These are phyloP conservation scores for Cyclotella atomus DNA, from an alignment of 108 stramenopile species.

Conservation along the genomic window DNA sequence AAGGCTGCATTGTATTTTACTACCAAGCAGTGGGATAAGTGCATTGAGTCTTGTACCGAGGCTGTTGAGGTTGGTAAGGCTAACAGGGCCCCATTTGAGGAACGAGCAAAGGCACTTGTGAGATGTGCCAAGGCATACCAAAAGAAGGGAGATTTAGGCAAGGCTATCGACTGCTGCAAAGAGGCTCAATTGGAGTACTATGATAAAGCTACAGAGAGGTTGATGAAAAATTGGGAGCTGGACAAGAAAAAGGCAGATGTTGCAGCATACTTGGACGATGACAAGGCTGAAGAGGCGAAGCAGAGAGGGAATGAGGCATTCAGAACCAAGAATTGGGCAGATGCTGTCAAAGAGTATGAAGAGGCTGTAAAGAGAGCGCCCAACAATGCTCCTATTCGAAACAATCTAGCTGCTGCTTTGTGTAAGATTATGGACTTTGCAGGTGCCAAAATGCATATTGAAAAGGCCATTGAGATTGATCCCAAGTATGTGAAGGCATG, in stretches of 20 bases:
- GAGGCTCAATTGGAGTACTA: constrained; percentile 84
- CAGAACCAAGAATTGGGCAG: constrained; percentile 86
- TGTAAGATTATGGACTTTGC: constrained; percentile 98
- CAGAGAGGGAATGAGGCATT: constrained; percentile 96
- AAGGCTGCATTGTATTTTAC: constrained; percentile 98
- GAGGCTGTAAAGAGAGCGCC: constrained; percentile 99
- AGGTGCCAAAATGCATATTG: constrained; percentile 92
- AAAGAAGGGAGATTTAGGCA: constrained; percentile 88
- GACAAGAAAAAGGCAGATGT: constrained; percentile 92
- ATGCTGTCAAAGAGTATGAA: constrained; percentile 88
- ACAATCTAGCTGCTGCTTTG: constrained; percentile 96
- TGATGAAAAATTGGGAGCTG: constrained; percentile 94
- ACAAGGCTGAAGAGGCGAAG: constrained; percentile 97
- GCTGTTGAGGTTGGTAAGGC: constrained; percentile 93
- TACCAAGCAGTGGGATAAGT: constrained; percentile 88
- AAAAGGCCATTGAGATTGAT: constrained; percentile 96
- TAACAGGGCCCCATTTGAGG: constrained; percentile 90
- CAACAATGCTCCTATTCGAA: constrained; percentile 95
- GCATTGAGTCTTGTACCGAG: constrained; percentile 84
- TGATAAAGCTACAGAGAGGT: constrained; percentile 90
- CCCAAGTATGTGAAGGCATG: constrained; percentile 98
- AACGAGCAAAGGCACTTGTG: constrained; percentile 93
- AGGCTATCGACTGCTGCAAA: constrained; percentile 92
- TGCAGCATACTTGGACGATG: constrained; percentile 93
- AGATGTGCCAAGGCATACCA: constrained; percentile 94